These are phyloP conservation scores for Candolleomyces aberdarensis DNA, from an alignment of 768 basidiomycete species.

Conservation along the genomic window DNA sequence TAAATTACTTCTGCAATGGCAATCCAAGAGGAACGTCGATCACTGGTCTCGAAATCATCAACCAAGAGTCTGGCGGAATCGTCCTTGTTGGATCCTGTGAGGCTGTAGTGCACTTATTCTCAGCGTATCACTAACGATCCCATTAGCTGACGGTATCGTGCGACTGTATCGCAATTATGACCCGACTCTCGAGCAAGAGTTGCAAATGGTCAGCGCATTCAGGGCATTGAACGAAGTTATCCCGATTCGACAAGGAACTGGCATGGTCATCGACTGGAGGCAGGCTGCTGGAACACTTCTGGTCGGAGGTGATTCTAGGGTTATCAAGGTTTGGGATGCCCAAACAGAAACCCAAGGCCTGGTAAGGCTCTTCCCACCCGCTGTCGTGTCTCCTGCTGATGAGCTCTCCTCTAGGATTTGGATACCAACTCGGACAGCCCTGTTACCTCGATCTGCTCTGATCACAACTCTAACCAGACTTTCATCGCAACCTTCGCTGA, in stretches of 20 bases:
- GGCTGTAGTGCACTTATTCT: constrained; percentile 20
- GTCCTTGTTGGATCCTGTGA: constrained; percentile 83
- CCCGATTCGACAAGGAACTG: constrained; percentile 71
- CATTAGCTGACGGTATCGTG: constrained; percentile 86
- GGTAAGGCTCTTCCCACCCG: constrained; percentile 41
- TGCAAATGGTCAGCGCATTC: constrained; percentile 94
- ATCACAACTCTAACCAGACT: constrained; percentile 68
- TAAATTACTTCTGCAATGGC: constrained; percentile 87
- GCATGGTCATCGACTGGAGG: constrained; percentile 91
- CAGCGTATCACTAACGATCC: not conserved
- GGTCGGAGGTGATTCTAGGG: constrained; percentile 88
- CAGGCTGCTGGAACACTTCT: constrained; percentile 81
- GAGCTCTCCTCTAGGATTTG: constrained; percentile 57
- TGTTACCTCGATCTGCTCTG: constrained; percentile 80
- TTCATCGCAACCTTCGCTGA: constrained; percentile 93
- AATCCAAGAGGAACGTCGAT: constrained; percentile 80
- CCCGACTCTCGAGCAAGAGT: constrained; percentile 58
- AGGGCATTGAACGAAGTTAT: constrained; percentile 80
- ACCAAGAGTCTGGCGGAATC: constrained; percentile 92
- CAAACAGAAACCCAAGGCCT: constrained; percentile 76
- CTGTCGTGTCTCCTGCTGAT: not conserved
- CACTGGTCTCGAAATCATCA: constrained; percentile 88
- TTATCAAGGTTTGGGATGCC: constrained; percentile 94
- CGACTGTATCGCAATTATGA: constrained; percentile 94
- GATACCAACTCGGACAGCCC: constrained; percentile 89